A percentile compares a stretch with the other conserved stretches of the same genome.
These are phyloP conservation scores for Pouteria glomerata DNA, from an alignment of 148 eudicot genomes.

Conservation along the genomic window DNA sequence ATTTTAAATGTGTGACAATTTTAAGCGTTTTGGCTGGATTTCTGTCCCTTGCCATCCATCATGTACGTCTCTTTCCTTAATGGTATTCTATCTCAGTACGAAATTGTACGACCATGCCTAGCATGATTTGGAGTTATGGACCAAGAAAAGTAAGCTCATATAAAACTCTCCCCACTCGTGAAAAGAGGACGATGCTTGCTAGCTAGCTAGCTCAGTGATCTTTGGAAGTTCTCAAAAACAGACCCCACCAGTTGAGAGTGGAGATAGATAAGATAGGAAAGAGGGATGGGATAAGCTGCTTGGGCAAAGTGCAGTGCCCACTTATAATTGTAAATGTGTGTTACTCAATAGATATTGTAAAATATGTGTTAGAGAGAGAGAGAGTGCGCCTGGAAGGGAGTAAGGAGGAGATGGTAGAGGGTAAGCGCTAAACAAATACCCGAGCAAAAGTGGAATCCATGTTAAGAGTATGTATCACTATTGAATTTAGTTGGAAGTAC, in stretches of 20 bases:
- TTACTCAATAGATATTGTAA: no score
- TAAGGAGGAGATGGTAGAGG: no score
- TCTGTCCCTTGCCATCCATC: no score
- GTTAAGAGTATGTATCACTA: background rate
- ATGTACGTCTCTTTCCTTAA: no score
- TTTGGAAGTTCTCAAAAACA: background rate
- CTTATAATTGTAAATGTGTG: background rate
- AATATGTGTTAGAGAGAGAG: no score
- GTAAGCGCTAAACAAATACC: no score
- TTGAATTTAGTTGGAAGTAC: background rate
- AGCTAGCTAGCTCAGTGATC: background rate
- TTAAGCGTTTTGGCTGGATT: no score
- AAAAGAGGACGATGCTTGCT: background rate
- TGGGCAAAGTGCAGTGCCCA: background rate
- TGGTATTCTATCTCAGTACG: constrained; percentile 12
- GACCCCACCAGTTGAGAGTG: constrained; percentile 16
- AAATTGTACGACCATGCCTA: constrained; percentile 24
- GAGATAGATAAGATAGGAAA: background rate
- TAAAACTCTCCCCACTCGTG: background rate
- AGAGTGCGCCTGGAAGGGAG: no score
- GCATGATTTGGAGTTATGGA: background rate
- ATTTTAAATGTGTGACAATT: no score
- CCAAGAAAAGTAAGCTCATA: background rate
- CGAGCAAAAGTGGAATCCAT: no score
- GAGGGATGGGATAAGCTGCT: background rate